Percentiles rank a stretch among this genome's conserved stretches.
These are phyloP conservation scores for Nitzschia sp. DNA, from an alignment of 108 stramenopile genomes.

Conservation along the genomic window DNA sequence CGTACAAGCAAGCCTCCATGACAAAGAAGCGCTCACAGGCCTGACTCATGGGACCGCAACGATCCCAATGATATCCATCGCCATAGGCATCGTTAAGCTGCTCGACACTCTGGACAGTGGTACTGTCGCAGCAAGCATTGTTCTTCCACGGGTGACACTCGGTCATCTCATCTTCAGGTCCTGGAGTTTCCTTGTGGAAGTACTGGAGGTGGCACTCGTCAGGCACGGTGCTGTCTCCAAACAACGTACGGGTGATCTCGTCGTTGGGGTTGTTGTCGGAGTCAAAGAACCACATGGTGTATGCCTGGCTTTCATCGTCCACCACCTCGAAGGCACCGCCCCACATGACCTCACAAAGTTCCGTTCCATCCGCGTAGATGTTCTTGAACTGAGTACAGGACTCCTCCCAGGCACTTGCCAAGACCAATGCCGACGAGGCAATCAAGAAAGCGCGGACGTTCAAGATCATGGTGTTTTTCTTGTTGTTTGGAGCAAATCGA, in stretches of 20 bases:
- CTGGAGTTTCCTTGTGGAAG: constrained; percentile 16
- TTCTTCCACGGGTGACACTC: background rate
- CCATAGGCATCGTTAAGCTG: too few species aligned
- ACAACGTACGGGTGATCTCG: background rate
- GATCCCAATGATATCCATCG: too few species aligned
- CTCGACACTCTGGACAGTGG: too few species aligned
- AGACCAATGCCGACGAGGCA: background rate
- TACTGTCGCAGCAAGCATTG: too few species aligned
- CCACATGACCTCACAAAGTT: constrained; percentile 18
- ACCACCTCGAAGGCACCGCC: constrained; percentile 11
- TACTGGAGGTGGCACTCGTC: constrained; percentile 12
- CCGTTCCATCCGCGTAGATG: constrained; percentile 15
- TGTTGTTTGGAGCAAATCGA: too few species aligned
- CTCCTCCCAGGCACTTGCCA: constrained; percentile 1
- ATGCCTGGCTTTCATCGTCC: constrained; percentile 1
- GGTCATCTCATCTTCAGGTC: constrained; percentile 15
- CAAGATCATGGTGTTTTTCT: too few species aligned
- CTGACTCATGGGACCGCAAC: background rate
- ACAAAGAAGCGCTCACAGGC: too few species aligned
- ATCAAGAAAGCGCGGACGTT: background rate
- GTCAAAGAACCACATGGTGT: constrained; percentile 24
- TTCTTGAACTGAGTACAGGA: constrained; percentile 6
- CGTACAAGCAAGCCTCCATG: too few species aligned
- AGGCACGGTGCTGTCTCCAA: background rate
- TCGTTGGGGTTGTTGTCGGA: constrained; percentile 17